Evolutionary conservation across 805 yeast genomes (phyloP), one percentile per base, ranked within the genome.

Genomic region (Suhomyces faveliae): DNA sequence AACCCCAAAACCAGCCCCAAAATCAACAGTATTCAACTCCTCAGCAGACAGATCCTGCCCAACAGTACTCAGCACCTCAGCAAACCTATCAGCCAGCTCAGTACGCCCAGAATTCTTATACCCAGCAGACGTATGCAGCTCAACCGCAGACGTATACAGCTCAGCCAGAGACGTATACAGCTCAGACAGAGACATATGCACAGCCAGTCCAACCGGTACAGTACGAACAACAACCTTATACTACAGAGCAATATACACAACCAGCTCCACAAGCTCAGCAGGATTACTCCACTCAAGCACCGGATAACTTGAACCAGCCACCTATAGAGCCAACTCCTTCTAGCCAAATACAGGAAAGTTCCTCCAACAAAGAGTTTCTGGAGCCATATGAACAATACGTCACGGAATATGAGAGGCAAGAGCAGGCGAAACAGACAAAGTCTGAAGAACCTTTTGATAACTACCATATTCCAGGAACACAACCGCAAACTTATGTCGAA

Each of bases 311-410:
- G n/a, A n/a, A n/a, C n/a, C n/a, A n/a, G n/a, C n/a, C 11, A 15
- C 21, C 37, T 11, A n/a, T 9, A 15, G 21, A 15, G 19, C 21
- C n/a, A 33, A 11, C 37, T 17, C 20, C 19, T 3, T 9, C 37
- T 9, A n/a, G 37, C 12, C 37, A 33, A 33, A 9, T 20, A 33
- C 37, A 15, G 21, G 10, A 11, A 9, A 9, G 19, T 9, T 17
- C 30, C 4, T 15, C 37, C 37, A 33, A 17, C 21, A 15, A 33
- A 17, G 37, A 19, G 21, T 60, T 54, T 49, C 51, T 51, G 20
- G 71, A 67, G 43, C 71, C 71, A 1, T 63, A 50, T 22, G 61
- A 62, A 7, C 49, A 42, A 13, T 64, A 66, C 37, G 55, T 51
- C 11, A 60, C 64, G 0, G 51, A 52, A 20, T 58, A 52, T 12